These are phyloP conservation scores for Hymenoscyphus repandus DNA, from an alignment of 2,329 filamentous ascomycete species.

Conservation along the genomic window DNA sequence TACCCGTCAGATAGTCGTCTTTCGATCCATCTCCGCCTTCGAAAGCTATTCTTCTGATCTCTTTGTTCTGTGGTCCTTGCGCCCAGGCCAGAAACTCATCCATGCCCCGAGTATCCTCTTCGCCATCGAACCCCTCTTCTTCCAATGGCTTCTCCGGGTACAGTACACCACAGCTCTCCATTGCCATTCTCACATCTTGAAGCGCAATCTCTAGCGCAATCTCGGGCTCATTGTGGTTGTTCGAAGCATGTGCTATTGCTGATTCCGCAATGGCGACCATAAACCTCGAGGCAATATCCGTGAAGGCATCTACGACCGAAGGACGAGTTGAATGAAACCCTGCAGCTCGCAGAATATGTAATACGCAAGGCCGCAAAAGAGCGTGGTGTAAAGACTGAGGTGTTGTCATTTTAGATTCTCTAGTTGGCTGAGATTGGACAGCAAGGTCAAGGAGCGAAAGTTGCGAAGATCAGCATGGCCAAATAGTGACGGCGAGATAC, in stretches of 20 bases:
- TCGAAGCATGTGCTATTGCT: slow-evolving; percentile 63
- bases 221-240: slow-evolving; percentile 56
- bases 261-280: slow-evolving; percentile 67
- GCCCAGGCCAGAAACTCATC: slow-evolving; percentile 79
- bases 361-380: slow-evolving; percentile 77
- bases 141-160: slow-evolving; percentile 60
- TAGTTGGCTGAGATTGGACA: slow-evolving; percentile 5
- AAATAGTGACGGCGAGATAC: not conserved
- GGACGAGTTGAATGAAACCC: slow-evolving; percentile 82
- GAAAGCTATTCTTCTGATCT: slow-evolving; percentile 76
- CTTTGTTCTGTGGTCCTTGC: slow-evolving; percentile 64
- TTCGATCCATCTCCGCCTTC: slow-evolving; percentile 60
- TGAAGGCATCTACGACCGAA: slow-evolving; percentile 79
- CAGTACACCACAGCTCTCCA: slow-evolving; percentile 75
- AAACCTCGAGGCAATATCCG: slow-evolving; percentile 80
- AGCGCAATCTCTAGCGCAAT: slow-evolving; percentile 59
- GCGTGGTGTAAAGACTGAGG: slow-evolving; percentile 59
- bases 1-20: slow-evolving; percentile 66
- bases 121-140: slow-evolving; percentile 58
- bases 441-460: slow-evolving; percentile 17
- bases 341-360: slow-evolving; percentile 86
- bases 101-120: slow-evolving; percentile 75
- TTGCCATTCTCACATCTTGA: slow-evolving; percentile 77
- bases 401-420: slow-evolving; percentile 33
- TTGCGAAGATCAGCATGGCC: slow-evolving; percentile 24